Evolutionary conservation across 768 basidiomycete species (phyloP), one percentile per base, ranked within the genome.

Genomic region (Podaxis sp.): DNA sequence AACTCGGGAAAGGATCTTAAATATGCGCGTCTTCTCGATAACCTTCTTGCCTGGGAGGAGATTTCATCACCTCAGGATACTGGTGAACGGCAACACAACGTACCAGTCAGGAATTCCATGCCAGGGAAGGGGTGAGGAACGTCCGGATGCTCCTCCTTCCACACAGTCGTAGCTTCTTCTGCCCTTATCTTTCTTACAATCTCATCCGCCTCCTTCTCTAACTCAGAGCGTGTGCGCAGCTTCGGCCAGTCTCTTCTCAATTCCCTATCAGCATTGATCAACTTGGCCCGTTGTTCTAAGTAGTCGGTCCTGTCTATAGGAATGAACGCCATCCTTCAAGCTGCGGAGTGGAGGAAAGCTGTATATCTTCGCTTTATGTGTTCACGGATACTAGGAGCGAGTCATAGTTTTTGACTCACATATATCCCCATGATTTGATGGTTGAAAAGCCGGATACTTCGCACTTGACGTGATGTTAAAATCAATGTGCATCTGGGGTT

Each of bases 1-100:
- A 50, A 50, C 49, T 28, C n/a, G 26, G 26, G 30, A 41, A 46
- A 40, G 46, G 15, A 62, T 46, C 7, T 55, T 20, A 66, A 89
- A 91, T 30, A 92, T 70, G 63, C 76, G 77, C 0, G 90, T 91
- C 66, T 80, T 80, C 61, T 84, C 71, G 41, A 91, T 89, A 49
- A 87, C 79, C 49, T 69, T 72, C 67, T 80, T 83, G 49, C 86
- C 86, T 87, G 65, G 30, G 17, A 4, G 49, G 12, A 26, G 49
- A 4, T 50, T 4, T 20, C 6, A 50, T 10, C 20, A 50, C 26
- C 49, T 12, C 49, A 13, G 8, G 11, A 50, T 26, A 24, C 3
- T 24, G 24, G 24, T 20, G 49, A 7, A 50, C 20, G 3, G 22
- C 6, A 4, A 8, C 5, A 7, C 20, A 8, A 24, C 26, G 3